A percentile compares a stretch with the other conserved stretches of the same genome.
Evolutionary conservation across 73 alveolate species (phyloP).

Genomic region (Breviolum minutum): DNA sequence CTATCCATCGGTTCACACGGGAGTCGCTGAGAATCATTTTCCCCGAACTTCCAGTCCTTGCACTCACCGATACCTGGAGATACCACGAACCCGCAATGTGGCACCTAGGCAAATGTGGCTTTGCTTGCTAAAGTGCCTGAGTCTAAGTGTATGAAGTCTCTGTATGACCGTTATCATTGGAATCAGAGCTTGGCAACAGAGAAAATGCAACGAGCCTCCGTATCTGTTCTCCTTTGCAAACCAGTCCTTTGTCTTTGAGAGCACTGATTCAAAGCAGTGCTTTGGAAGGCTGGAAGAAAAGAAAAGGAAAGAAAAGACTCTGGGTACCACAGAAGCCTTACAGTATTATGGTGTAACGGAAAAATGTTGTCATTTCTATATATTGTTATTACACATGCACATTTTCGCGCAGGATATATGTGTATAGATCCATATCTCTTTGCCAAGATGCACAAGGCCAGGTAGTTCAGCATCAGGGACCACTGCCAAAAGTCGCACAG

Average conservation of each 20-base stretch:
- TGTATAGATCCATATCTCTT: no score
- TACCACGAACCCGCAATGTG: conserved; percentile 22
- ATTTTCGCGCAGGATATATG: no score
- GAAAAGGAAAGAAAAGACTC: no score
- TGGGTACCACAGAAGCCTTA: no score
- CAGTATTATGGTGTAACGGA: no score
- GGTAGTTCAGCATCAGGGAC: conserved; percentile 39
- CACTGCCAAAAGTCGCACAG: conserved; percentile 50
- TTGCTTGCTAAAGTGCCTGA: no score
- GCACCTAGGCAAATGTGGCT: neutral
- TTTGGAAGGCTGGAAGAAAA: no score
- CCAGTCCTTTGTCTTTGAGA: no score
- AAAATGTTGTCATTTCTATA: neutral
- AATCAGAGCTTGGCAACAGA: neutral
- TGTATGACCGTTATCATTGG: neutral
- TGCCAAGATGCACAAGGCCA: conserved; percentile 17
- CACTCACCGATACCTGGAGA: conserved; percentile 51
- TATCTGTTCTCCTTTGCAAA: no score
- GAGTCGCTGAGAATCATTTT: no score
- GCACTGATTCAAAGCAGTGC: no score
- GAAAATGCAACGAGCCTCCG: neutral
- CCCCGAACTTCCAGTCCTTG: neutral
- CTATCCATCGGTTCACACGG: neutral
- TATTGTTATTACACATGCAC: neutral
- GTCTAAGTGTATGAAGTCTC: neutral